These are phyloP conservation scores for Acorus gramineus DNA, from an alignment of 106 monocot genomes.

Conservation along the genomic window DNA sequence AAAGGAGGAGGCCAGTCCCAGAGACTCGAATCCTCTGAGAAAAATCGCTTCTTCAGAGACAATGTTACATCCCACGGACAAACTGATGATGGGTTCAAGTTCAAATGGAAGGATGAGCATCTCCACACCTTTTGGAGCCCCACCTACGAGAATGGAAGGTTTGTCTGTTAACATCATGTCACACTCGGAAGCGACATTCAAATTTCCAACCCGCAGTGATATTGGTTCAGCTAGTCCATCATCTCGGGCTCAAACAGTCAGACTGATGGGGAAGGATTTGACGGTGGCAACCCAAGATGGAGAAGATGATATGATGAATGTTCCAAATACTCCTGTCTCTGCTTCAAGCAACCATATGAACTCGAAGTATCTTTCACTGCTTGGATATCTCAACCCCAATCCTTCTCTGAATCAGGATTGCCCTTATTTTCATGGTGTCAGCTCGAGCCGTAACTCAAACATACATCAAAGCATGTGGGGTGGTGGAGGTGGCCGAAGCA, in stretches of 20 bases:
- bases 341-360: slow-evolving; percentile 3
- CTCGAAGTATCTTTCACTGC: slow-evolving; percentile 5
- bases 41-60: slow-evolving; percentile 7
- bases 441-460: neutral
- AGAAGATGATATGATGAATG: slow-evolving; percentile 15
- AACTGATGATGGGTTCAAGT: slow-evolving; percentile 11
- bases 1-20: slow-evolving; percentile 7
- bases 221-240: slow-evolving; percentile 19
- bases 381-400: slow-evolving; percentile 1
- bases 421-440: slow-evolving; percentile 12
- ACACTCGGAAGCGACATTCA: slow-evolving; percentile 7
- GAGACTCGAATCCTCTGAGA: slow-evolving; percentile 2
- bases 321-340: neutral
- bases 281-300: slow-evolving; percentile 31
- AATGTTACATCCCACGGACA: slow-evolving; percentile 1
- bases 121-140: slow-evolving; percentile 13
- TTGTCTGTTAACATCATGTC: neutral
- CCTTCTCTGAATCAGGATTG: neutral
- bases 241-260: slow-evolving; percentile 14
- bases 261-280: slow-evolving; percentile 81
- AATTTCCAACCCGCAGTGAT: slow-evolving; percentile 2
- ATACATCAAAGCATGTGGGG: slow-evolving; percentile 2
- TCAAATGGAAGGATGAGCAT: slow-evolving; percentile 6
- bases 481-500: neutral
- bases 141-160: slow-evolving; percentile 8